Percentiles rank a stretch among this genome's conserved stretches.
Conservation (phyloP, 305 asterid species). For the Fraxinus sp. region DNA sequence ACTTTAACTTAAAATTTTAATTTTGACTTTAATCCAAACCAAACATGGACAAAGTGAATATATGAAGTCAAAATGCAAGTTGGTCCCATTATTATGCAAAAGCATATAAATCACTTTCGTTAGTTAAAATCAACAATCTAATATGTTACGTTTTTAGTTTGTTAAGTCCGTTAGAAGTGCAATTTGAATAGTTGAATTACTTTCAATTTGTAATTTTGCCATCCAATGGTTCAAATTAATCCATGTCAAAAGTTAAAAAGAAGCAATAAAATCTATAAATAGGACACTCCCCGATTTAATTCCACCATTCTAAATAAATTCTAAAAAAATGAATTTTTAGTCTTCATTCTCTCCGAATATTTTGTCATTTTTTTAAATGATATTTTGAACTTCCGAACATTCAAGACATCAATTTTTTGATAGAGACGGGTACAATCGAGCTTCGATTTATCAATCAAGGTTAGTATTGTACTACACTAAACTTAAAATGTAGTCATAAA, state of each 20-base stretch:
- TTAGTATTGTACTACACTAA: not conserved
- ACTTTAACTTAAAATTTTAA: too few species aligned
- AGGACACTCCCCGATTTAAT: not conserved
- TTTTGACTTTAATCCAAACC: too few species aligned
- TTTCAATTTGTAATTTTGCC: not conserved
- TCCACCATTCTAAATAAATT: not conserved
- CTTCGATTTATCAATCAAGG: not conserved
- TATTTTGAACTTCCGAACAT: not conserved
- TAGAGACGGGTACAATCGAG: not conserved
- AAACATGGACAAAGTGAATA: not conserved
- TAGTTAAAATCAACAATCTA: not conserved
- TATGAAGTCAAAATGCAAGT: slow-evolving; percentile 19
- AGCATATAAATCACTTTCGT: not conserved
- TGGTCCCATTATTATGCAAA: not conserved
- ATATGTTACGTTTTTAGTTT: not conserved
- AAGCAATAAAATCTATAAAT: not conserved
- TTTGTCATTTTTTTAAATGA: not conserved
- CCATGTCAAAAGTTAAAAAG: not conserved
- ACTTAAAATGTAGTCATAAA: not conserved
- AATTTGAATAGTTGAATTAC: not conserved
- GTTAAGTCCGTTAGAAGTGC: not conserved
- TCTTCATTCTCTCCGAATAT: not conserved
- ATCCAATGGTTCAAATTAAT: not conserved
- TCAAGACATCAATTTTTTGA: not conserved
- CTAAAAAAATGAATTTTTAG: not conserved